Conservation (phyloP, 495 filamentous ascomycete species). For the Umbilicaria muhlenbergii region DNA sequence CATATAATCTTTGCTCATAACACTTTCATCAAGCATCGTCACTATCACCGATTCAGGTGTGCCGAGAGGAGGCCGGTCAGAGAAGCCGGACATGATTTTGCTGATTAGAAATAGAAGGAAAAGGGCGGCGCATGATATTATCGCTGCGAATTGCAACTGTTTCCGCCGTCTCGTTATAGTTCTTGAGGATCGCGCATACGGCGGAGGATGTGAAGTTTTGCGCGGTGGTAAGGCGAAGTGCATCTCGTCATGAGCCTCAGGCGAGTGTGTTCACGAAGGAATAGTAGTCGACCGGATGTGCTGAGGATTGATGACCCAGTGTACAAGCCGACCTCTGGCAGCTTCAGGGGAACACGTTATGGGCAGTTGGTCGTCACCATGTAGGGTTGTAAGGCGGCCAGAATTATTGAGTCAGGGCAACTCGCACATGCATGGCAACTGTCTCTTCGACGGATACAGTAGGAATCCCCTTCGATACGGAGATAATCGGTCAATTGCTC, state of each 20-base stretch:
- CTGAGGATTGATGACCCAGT: too few relatives aligned
- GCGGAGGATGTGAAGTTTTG: conserved; percentile 56
- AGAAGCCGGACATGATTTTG: conserved; percentile 22
- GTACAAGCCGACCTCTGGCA: too few relatives aligned
- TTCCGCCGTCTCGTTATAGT: conserved; percentile 47
- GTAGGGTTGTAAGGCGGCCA: too few relatives aligned
- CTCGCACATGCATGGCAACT: too few relatives aligned
- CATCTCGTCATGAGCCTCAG: conserved; percentile 31
- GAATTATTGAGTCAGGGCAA: too few relatives aligned
- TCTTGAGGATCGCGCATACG: conserved; percentile 41
- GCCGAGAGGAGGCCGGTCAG: conserved; percentile 38
- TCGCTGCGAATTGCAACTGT: conserved; percentile 45
- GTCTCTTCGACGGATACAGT: too few relatives aligned
- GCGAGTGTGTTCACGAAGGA: too few relatives aligned
- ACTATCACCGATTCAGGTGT: conserved; percentile 76
- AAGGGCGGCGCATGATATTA: conserved; percentile 40
- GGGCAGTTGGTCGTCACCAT: too few relatives aligned
- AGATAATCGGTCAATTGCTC: too few relatives aligned
- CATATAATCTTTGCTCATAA: conserved; percentile 43
- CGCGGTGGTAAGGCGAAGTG: conserved; percentile 83
- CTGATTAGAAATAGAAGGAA: conserved; percentile 48
- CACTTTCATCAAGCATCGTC: conserved; percentile 56
- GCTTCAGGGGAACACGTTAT: too few relatives aligned
- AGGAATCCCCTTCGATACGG: too few relatives aligned
- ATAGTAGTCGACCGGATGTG: too few relatives aligned